Percentiles rank a stretch among this genome's conserved stretches.
Evolutionary conservation across 2,329 filamentous ascomycete genomes (phyloP).

Genomic region (Colletotrichum sp.): DNA sequence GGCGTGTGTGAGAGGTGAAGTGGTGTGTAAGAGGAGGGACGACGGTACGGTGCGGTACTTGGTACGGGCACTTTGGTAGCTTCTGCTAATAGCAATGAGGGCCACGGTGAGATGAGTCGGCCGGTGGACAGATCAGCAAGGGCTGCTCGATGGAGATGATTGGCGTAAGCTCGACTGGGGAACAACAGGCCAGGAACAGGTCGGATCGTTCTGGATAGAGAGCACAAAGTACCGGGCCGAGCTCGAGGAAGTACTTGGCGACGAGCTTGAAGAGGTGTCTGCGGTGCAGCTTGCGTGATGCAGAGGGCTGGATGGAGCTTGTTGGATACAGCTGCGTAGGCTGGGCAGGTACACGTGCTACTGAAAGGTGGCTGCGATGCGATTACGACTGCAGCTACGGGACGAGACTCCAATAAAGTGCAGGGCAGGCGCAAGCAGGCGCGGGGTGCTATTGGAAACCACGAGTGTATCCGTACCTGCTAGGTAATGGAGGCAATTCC

Average conservation of each 20-base stretch:
- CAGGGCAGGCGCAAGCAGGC: neutral
- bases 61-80: neutral
- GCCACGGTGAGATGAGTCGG: neutral
- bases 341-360: neutral
- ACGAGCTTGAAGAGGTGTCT: neutral
- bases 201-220: neutral
- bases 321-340: neutral
- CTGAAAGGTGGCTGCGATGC: neutral
- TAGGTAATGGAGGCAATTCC: neutral
- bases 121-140: constrained; percentile 13
- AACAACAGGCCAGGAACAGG: neutral
- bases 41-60: neutral
- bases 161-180: constrained; percentile 14
- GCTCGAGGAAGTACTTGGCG: neutral
- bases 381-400: constrained; percentile 13
- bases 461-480: no score
- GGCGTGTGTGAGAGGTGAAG: neutral
- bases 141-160: neutral
- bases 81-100: neutral
- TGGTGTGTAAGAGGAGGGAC: constrained; percentile 13
- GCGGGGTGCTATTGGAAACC: neutral
- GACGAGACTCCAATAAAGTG: neutral
- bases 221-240: neutral
- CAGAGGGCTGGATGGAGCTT: neutral
- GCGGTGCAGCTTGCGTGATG: neutral